phyloP scores from a whole-genome alignment of 306 rosid genomes.

The Lithocarpus polystachyus region DNA sequence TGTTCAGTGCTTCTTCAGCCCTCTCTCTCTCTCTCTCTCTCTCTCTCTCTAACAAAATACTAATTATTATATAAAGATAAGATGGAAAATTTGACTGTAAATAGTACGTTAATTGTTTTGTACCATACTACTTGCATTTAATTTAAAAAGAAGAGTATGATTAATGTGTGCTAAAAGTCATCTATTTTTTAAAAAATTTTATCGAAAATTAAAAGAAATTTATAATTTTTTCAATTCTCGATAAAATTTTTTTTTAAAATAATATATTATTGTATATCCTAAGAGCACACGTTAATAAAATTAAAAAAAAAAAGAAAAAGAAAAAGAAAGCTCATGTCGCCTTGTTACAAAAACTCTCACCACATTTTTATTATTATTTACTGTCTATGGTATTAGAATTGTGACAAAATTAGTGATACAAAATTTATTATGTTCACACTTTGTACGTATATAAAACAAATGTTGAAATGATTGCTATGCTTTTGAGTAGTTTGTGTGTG shows the following conservation, averaged over 20 bases:
- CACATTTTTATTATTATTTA: no score
- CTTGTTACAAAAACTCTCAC: neutral
- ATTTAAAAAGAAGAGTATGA: neutral
- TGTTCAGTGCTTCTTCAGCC: constrained; percentile 23
- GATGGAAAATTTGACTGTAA: neutral
- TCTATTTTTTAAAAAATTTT: no score
- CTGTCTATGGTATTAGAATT: no score
- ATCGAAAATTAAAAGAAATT: no score
- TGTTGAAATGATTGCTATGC: constrained; percentile 11
- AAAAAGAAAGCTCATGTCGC: neutral
- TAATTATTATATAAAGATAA: neutral
- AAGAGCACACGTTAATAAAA: no score
- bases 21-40: constrained; percentile 14
- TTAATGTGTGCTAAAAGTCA: no score
- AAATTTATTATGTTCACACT: no score
- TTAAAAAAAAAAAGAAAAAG: no score
- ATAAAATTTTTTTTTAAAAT: no score
- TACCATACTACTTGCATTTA: neutral
- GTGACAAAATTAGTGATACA: no score
- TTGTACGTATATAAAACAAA: neutral
- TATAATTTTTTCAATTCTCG: no score
- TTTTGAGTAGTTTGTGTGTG: constrained; percentile 8
- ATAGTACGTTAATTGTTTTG: neutral
- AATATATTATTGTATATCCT: no score
- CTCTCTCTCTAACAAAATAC: constrained; percentile 14